Base-by-base conservation (phyloP, 192 early-diverging fungal genomes). In the Haplosporangium gracile region DNA sequence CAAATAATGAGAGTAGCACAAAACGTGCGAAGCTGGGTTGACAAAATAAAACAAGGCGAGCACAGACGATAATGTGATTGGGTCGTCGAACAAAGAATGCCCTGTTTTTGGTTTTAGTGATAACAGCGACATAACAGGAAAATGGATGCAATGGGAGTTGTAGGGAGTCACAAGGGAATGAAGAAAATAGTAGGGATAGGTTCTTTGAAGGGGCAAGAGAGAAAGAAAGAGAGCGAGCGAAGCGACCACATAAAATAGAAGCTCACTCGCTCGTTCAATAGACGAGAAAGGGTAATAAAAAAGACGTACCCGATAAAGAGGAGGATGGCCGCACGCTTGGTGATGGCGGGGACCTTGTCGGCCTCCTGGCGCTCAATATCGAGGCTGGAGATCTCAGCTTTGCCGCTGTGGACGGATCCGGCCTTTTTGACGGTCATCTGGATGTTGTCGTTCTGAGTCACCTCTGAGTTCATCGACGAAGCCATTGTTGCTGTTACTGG, bases 231-330 rank as follows among this genome's bases (percentile, higher is more conserved):
- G 4, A 53, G n/a, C n/a, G 55, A 57, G 55, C 22, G 18, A 57
- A 22, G n/a, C 26, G 57, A 7, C 11, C 57, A 63, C 8, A 5
- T 63, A n/a, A 5, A 32, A 29, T 26, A 26, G 55, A 24, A 15
- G 60, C 10, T 65, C 29, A 15, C 29, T 13, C 29, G 29, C n/a
- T 65, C 3, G 57, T 8, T 15, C 26, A 45, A 42, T 10, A 72
- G 38, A 15, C 11, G n/a, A 65, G 9, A 1, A 29, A 13, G 3
- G n/a, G 10, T 8, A 11, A 29, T 24, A 57, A 26, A 26, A 69
- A n/a, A 43, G 8, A 70, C 80, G 10, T 77, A 82, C 81, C 81
- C 81, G 57, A 82, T 29, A 43, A 82, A 82, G 60, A 82, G 81
- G 13, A 82, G 75, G 69, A 82, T 69, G 74, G 81, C 81, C 0